Evolutionary conservation across 768 basidiomycete genomes (phyloP), one percentile per base, ranked within the genome.

Genomic region (Tubosaeta sp.): DNA sequence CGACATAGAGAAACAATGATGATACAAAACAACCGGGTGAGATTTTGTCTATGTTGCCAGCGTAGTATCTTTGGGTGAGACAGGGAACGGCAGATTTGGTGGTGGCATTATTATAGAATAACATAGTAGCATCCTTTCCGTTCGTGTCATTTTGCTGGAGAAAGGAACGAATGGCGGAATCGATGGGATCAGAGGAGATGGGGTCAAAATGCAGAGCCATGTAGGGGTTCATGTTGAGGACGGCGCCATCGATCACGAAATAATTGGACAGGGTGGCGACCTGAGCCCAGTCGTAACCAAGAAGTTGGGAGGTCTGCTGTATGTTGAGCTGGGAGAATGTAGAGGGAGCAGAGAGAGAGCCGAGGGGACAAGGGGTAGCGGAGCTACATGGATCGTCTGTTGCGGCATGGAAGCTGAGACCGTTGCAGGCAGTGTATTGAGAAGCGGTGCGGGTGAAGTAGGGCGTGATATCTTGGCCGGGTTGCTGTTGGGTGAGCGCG

Each of bases 1-100:
- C 91, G 26, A 85, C 73, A 67, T 97, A 99, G 47, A 98, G 85
- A 67, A 98, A 83, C 26, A 98, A 76, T 43, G 83, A 79, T 31
- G 93, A 87, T 35, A 93, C 83, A 70, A 97, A 95, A 71, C 97
- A 99, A 8, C 95, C 95, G 6, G 97, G 92, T 0, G 94, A 86
- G 65, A 97, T 77, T 72, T 97, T 97, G 76, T 97, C 97, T 57
- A 99, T 97, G 66, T 89, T 88, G 19, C 97, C 97, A 0, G 94
- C 95, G 46, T 82, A 82, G 69, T 97, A 99, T 12, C 97, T 84
- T 61, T 91, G 74, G 48, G 78, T 76, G 48, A 99, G 76, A 69
- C 97, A 99, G 10, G 83, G 79, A 4, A 97, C 77, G 22, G 89
- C 84, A 10, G 76, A 73, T 55, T 80, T 74, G 51, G 91, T 80